Evolutionary conservation across 352 stramenopile species (phyloP), one percentile per base, ranked within the genome.

Genomic region (Phytophthora agathidicida): DNA sequence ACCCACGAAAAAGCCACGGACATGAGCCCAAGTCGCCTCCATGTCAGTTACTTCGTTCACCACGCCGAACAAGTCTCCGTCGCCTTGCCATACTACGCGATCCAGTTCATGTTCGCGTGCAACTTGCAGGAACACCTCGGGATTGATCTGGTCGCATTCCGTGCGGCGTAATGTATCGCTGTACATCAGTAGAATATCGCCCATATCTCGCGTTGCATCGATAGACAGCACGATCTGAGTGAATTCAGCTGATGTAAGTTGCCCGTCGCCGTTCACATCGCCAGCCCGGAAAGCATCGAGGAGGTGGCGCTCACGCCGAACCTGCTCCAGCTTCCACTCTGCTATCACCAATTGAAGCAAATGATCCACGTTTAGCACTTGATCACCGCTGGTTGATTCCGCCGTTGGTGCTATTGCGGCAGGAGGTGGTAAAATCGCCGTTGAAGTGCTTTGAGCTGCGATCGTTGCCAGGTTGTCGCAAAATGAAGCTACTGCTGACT

Each of bases 121-220:
- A 16, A 94, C 81, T 47, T 89, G 75, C 13, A 93, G 50, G 36
- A 94, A 93, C 5, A 83, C 67, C 10, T 90, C 64, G 0, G 79
- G 60, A 50, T 83, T 66, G 30, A 91, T 76, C 10, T 72, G 59
- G 13, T 86, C 72, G 35, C 71, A 85, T 30, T 83, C 28, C 0
- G 81, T 91, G 27, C 83, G 77, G 1, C 81, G 75, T 38, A 94
- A 35, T 3, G 85, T 91, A 39, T 94, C 85, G 50, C 77, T 89
- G 67, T 91, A 93, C 80, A 94, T 89, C 23, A 91, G 65, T 23
- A 94, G 43, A 26, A 93, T 83, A 27, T 93, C 85, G 16, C 66
- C 80, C 0, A 83, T 44, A 19, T 93, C 82, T 0, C 81, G 71
- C 2, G 71, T 72, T 16, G 77, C 75, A 57, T 94, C 85, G 56